Percentiles rank a stretch among this genome's conserved stretches.
These are phyloP conservation scores for Lipomyces starkeyi DNA, from an alignment of 805 yeast genomes.

Conservation along the genomic window DNA sequence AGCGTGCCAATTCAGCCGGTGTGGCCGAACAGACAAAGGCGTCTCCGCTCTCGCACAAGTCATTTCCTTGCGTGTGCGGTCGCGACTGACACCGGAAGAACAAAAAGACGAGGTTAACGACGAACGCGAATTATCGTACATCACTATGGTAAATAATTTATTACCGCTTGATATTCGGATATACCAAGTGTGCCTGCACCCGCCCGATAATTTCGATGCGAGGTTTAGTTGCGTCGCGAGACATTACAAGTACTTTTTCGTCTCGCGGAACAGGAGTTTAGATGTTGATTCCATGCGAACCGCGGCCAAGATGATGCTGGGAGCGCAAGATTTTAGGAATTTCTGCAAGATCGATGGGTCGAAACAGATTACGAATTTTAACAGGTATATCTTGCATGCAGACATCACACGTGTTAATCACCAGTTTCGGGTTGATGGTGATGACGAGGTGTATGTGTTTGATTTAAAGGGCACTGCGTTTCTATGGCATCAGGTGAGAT, in stretches of 20 bases:
- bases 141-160: constrained; percentile 72
- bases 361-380: constrained; percentile 83
- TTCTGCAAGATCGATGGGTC: constrained; percentile 95
- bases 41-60: constrained; percentile 98
- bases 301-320: constrained; percentile 69
- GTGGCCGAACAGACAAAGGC: constrained; percentile 96
- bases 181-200: constrained; percentile 82
- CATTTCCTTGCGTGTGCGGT: constrained; percentile 76
- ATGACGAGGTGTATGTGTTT: constrained; percentile 62
- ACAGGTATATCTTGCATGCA: constrained; percentile 64
- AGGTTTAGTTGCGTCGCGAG: constrained; percentile 87
- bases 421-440: constrained; percentile 26
- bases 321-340: constrained; percentile 89
- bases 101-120: constrained; percentile 65
- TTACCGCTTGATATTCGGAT: constrained; percentile 82
- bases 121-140: constrained; percentile 72
- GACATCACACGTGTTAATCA: constrained; percentile 50
- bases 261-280: constrained; percentile 46
- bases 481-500: constrained; percentile 96
- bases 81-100: constrained; percentile 64
- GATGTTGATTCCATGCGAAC: constrained; percentile 69
- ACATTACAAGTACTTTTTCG: constrained; percentile 84
- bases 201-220: constrained; percentile 86
- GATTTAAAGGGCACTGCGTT: constrained; percentile 89
- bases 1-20: constrained; percentile 78